Evolutionary conservation across 78 protist genomes (phyloP).

Genomic region (slime mould (Dictyostelium discoideum)): DNA sequence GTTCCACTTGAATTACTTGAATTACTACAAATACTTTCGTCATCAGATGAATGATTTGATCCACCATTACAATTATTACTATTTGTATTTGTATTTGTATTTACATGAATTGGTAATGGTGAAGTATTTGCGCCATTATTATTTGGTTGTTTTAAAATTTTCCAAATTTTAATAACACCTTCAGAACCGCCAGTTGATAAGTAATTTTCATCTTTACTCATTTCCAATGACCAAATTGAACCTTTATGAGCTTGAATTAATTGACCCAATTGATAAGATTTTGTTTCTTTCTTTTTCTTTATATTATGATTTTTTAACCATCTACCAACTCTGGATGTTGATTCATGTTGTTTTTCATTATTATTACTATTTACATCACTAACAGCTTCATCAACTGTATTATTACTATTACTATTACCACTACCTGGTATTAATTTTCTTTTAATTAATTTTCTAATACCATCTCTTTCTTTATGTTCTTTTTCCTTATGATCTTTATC

Average conservation of each 20-base stretch:
- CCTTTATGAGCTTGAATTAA: conserved; percentile 39
- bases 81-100: neutral
- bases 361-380: neutral
- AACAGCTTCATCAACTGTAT: neutral
- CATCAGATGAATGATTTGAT: conserved; percentile 6
- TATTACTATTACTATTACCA: neutral
- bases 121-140: conserved; percentile 1
- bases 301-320: conserved; percentile 42
- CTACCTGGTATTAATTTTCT: conserved; percentile 16
- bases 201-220: conserved; percentile 9
- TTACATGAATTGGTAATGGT: neutral
- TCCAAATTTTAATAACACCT: conserved; percentile 38
- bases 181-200: conserved; percentile 67
- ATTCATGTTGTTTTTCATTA: neutral
- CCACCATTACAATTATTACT: neutral
- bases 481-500: neutral
- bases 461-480: neutral
- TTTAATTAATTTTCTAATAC: conserved; percentile 46
- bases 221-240: conserved; percentile 30
- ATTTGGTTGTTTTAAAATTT: neutral
- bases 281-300: conserved; percentile 31
- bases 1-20: conserved; percentile 7
- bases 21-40: neutral
- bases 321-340: conserved; percentile 27
- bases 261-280: neutral